phyloP scores from a whole-genome alignment of 345 rosid species.

The Salix udensis region DNA sequence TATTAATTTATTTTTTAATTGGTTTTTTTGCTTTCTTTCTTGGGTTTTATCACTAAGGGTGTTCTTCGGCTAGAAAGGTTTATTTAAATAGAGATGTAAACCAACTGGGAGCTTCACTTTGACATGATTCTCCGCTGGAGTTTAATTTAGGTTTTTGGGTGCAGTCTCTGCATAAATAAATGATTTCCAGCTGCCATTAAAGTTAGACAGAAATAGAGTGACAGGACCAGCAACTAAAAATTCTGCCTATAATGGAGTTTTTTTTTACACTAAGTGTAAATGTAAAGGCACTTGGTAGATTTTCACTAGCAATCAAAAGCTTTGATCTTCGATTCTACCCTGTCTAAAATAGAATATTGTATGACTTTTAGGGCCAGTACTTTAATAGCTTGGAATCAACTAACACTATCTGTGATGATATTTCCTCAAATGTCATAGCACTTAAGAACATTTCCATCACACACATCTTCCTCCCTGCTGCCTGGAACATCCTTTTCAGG shows the following conservation, averaged over 20 bases:
- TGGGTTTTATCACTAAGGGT: too few species aligned
- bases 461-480: not conserved
- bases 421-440: not conserved
- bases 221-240: not conserved
- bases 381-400: not conserved
- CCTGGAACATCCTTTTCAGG: not conserved
- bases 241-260: not conserved
- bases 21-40: too few species aligned
- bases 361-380: not conserved
- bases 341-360: not conserved
- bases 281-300: not conserved
- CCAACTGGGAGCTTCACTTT: too few species aligned
- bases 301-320: not conserved
- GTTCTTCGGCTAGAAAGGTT: too few species aligned
- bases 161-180: too few species aligned
- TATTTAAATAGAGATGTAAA: too few species aligned
- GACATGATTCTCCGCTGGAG: too few species aligned
- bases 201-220: not conserved
- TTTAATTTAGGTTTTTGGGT: too few species aligned
- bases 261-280: not conserved
- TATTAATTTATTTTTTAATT: not conserved
- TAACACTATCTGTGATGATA: not conserved
- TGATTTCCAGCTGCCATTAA: not conserved
- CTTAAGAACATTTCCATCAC: not conserved
- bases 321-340: not conserved